Evolutionary conservation across 2,329 filamentous ascomycete species (phyloP), one percentile per base, ranked within the genome.

Genomic region (Capronia coronata): DNA sequence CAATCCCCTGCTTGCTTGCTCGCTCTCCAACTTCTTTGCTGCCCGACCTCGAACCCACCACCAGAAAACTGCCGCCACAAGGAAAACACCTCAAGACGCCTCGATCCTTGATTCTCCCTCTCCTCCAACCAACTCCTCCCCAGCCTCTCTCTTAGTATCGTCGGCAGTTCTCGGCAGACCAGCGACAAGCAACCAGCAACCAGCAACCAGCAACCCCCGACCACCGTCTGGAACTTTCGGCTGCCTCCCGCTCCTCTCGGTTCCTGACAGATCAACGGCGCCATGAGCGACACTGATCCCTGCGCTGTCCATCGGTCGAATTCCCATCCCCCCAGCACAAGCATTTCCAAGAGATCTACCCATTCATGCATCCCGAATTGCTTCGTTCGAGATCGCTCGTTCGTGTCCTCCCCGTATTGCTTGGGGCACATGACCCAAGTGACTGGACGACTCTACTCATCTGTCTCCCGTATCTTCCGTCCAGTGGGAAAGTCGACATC

Each of bases 261-360:
- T 43, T 9, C 40, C 40, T 43, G 40, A 23, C 40, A 16, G 40
- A 43, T 43, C 40, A 23, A n/a, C n/a, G 22, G 23, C 9, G 10
- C 8, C 14, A 21, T 19, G 22, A 23, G 39, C 21, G 27, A 29
- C 13, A 43, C 13, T 8, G n/a, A 10, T 30, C 23, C 23, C 34
- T 37, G 34, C 18, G 14, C 34, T 19, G 34, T 19, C 34, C 34
- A 37, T 37, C 34, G 34, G 19, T 37, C 34, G 7, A 9, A 9
- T 18, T 37, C 16, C 34, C 34, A 37, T 37, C 18, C 7, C 13
- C 13, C 14, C 38, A n/a, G 38, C 19, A 13, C 9, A 41, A 27
- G 38, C 19, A 16, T 25, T 25, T 19, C 4, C 18, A 16, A n/a
- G n/a, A n/a, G n/a, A n/a, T n/a, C n/a, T n/a, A n/a, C n/a, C n/a